phyloP scores from a whole-genome alignment of 495 filamentous ascomycete species.

The Choiromyces venosus region DNA sequence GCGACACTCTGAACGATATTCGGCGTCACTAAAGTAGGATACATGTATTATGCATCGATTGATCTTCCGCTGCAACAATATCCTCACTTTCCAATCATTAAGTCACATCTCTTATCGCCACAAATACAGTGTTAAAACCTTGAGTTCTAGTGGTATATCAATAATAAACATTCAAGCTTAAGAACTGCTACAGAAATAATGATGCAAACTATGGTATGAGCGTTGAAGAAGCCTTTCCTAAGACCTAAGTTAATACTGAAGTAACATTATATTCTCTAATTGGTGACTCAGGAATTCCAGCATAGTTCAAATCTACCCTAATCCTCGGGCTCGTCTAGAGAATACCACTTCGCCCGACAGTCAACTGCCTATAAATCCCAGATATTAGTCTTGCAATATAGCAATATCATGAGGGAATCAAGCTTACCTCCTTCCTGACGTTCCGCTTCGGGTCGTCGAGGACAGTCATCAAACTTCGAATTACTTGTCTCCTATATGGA shows the following conservation, averaged over 20 bases:
- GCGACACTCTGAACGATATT: too few relatives aligned
- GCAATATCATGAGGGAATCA: neutral
- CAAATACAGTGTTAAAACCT: neutral
- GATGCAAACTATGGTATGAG: neutral
- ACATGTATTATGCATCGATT: too few relatives aligned
- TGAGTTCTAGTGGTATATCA: neutral
- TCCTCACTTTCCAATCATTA: too few relatives aligned
- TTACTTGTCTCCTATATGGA: slow-evolving; percentile 54
- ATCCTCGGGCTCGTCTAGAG: slow-evolving; percentile 58
- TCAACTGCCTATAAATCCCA: slow-evolving; percentile 52
- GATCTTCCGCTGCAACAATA: too few relatives aligned
- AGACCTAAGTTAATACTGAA: neutral
- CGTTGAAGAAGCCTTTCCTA: neutral
- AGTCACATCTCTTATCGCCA: neutral
- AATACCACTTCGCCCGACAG: slow-evolving; percentile 62
- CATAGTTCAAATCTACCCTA: slow-evolving; percentile 1
- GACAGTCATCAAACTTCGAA: slow-evolving; percentile 50
- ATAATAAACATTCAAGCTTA: neutral
- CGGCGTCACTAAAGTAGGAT: too few relatives aligned
- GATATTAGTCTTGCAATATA: slow-evolving; percentile 6
- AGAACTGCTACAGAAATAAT: too few relatives aligned
- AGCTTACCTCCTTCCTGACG: slow-evolving; percentile 53
- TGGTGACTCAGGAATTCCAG: neutral
- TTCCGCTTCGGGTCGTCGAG: slow-evolving; percentile 64
- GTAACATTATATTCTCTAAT: neutral